Percentiles rank a stretch among this genome's conserved stretches.
Conservation (phyloP, 129 eudicot species). For the Escallonia herrerae region DNA sequence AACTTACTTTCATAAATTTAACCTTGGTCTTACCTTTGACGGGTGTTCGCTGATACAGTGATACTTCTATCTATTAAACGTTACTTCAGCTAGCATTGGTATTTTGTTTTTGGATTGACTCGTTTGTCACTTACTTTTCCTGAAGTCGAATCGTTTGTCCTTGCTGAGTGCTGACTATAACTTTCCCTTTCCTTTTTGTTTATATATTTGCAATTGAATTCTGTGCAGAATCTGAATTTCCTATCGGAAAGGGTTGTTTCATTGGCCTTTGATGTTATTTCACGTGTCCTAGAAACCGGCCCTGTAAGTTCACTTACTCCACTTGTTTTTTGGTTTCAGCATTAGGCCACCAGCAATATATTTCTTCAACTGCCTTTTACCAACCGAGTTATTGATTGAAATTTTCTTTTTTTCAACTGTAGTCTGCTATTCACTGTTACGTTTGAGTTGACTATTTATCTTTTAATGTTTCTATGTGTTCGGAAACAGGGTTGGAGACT, state of each 20-base stretch:
- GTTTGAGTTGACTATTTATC: not conserved
- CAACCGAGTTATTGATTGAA: not conserved
- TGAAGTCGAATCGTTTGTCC: slow-evolving; percentile 8
- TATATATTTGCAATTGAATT: slow-evolving; percentile 10
- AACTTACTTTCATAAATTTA: not conserved
- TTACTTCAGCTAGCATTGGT: not conserved
- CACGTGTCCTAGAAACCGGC: slow-evolving; percentile 79
- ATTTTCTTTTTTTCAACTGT: not conserved
- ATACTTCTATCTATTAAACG: not conserved
- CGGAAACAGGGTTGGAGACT: slow-evolving; percentile 75
- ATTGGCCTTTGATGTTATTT: slow-evolving; percentile 69
- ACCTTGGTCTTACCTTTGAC: not conserved
- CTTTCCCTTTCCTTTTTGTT: not conserved
- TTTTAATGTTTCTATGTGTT: not conserved
- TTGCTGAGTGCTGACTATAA: not conserved
- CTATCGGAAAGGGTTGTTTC: slow-evolving; percentile 56
- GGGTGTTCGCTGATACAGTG: not conserved
- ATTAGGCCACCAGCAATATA: not conserved
- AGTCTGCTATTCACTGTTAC: not conserved
- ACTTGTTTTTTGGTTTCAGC: not conserved
- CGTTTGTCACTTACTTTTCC: slow-evolving; percentile 2
- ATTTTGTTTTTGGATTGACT: not conserved
- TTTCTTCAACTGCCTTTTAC: not conserved
- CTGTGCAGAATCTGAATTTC: slow-evolving; percentile 56
- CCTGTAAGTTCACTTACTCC: slow-evolving; percentile 43